Base-by-base conservation (phyloP, 2,329 filamentous ascomycete species). In the Cadophora malorum region DNA sequence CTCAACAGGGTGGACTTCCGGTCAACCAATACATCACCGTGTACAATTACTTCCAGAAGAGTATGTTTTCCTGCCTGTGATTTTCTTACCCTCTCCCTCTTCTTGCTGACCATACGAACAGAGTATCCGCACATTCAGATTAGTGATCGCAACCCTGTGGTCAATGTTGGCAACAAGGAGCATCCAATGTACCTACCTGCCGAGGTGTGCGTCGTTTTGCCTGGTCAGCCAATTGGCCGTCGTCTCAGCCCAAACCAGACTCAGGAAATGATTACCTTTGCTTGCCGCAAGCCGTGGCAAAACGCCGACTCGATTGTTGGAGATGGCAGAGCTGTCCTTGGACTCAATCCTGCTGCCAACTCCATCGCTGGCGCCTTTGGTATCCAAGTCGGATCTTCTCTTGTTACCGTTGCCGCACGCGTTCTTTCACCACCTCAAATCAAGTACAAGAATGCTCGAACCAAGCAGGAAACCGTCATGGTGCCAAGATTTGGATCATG, bases 381-480 rank as follows among this genome's bases (percentile, higher is more conserved):
- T 5, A 82, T 96, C 69, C 79, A 80, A 1, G 84, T 94, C 3
- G 83, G 81, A 7, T 84, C 65, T 5, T 73, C 72, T 49, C 63
- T 97, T 41, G 81, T 97, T 41, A 91, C 91, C 0, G 91, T 97
- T 0, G 82, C 83, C 0, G 94, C 88, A 1, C 88, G 94, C 6
- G 85, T 95, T 50, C 83, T 97, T 0, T 52, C 74, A 0, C 75
- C 86, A 0, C 93, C 93, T 0, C 74, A 71, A 0, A 79, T 97
- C 33, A 77, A 80, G 1, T 97, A 97, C 55, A 70, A 69, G 28
- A 41, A 72, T 58, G 10, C 21, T 1, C 41, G 23, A 1, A 50
- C 28, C 0, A 71, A 71, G 45, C 67, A 74, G 69, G 76, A 67
- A 69, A 76, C 52, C 14, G 55, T 10, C 8, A 52, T 19, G 76